These are phyloP conservation scores for Penicillium hordei DNA, from an alignment of 2,329 filamentous ascomycete genomes.

Conservation along the genomic window DNA sequence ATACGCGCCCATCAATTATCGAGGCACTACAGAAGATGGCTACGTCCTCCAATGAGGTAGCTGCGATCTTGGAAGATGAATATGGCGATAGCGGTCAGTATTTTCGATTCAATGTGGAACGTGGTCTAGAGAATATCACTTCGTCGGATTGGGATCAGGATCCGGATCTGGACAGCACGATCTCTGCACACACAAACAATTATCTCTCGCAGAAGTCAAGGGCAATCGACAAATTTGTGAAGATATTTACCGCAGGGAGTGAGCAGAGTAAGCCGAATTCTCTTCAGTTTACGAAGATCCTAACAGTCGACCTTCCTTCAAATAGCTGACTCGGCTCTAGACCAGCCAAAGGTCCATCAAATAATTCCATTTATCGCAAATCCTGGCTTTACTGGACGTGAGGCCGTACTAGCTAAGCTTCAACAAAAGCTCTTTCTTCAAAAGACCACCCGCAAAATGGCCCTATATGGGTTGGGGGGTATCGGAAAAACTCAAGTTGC, in stretches of 20 bases:
- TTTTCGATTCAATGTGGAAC: constrained; percentile 3
- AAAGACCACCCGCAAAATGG: neutral
- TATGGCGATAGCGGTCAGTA: neutral
- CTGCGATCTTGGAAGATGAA: neutral
- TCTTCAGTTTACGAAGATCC: neutral
- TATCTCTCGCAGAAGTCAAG: neutral
- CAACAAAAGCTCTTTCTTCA: neutral
- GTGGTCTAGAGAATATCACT: neutral
- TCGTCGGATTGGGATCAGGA: neutral
- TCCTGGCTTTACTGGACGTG: neutral
- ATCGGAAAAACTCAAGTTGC: neutral
- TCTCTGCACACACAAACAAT: neutral
- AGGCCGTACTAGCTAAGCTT: neutral
- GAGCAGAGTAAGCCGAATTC: neutral
- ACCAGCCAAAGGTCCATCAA: neutral
- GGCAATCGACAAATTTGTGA: neutral
- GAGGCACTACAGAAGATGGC: neutral
- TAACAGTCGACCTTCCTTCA: neutral
- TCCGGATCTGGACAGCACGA: neutral
- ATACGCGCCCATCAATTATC: neutral
- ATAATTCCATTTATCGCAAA: constrained; percentile 1
- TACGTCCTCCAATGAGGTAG: neutral
- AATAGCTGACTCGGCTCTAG: neutral
- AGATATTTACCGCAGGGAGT: neutral
- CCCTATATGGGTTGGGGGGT: constrained; percentile 23